Conservation (phyloP, 2,329 filamentous ascomycete species). For the Ramularia endophylla region DNA sequence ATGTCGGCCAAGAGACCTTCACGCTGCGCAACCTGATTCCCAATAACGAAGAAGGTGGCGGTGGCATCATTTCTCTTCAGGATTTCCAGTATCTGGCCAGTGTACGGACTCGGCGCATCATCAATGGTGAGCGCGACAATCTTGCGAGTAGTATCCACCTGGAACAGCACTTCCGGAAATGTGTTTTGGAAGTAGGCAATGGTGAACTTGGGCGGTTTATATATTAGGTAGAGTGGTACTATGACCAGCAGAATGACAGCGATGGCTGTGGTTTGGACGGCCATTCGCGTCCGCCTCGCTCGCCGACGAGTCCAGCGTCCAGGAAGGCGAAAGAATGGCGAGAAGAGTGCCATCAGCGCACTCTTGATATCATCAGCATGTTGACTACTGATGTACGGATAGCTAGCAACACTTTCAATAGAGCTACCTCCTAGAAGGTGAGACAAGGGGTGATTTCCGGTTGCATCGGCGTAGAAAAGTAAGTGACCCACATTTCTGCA, state of each 20-base stretch:
- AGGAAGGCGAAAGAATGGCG: constrained; percentile 28
- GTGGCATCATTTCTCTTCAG: constrained; percentile 59
- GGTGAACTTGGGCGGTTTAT: constrained; percentile 70
- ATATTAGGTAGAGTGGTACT: constrained; percentile 61
- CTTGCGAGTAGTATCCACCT: constrained; percentile 54
- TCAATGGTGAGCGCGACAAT: constrained; percentile 80
- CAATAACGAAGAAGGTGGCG: constrained; percentile 88
- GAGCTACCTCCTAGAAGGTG: no score
- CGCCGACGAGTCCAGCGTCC: constrained; percentile 28
- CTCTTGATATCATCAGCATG: constrained; percentile 8
- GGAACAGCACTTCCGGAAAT: constrained; percentile 77
- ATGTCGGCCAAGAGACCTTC: constrained; percentile 46
- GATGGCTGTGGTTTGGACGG: constrained; percentile 20
- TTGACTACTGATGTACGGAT: no score
- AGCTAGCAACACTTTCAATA: no score
- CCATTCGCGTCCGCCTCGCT: constrained; percentile 28
- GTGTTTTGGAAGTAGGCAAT: constrained; percentile 64
- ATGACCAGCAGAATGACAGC: constrained; percentile 24
- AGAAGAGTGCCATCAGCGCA: constrained; percentile 28
- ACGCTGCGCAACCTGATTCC: constrained; percentile 60
- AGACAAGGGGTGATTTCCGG: no score
- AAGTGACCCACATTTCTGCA: no score
- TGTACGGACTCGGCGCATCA: constrained; percentile 72
- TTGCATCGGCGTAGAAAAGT: no score
- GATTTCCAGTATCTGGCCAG: constrained; percentile 61